phyloP scores from a whole-genome alignment of 306 rosid genomes.

The Lithocarpus polystachyus region DNA sequence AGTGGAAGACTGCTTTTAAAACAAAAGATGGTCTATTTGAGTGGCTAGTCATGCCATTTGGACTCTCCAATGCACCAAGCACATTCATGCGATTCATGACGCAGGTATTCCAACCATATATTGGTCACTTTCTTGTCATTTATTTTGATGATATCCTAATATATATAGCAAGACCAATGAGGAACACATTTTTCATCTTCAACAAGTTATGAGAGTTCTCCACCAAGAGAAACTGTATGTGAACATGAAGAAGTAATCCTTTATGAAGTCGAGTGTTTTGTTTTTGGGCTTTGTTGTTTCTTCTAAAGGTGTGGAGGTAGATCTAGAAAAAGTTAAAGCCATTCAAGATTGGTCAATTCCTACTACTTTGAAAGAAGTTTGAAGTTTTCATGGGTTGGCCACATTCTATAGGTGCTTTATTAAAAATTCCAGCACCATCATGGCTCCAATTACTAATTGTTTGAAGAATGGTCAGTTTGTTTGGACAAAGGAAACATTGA shows the following conservation, averaged over 20 bases:
- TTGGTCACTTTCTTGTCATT: not conserved
- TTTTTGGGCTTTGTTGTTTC: no score
- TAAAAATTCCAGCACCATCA: not conserved
- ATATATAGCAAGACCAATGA: not conserved
- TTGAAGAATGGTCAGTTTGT: not conserved
- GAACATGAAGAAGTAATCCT: no score
- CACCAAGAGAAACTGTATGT: no score
- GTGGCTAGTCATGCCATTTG: slow-evolving; percentile 9
- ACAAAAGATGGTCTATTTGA: not conserved
- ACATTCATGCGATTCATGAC: not conserved
- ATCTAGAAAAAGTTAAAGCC: not conserved
- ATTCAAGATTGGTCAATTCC: not conserved
- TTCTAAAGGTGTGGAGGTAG: no score
- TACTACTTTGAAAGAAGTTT: not conserved
- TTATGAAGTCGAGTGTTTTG: no score
- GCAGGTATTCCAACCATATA: not conserved
- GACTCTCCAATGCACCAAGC: not conserved
- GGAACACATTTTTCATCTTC: not conserved
- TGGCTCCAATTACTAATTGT: not conserved
- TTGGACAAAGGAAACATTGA: not conserved
- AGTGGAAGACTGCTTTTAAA: not conserved
- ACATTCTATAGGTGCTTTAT: slow-evolving; percentile 3
- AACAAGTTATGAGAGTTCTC: not conserved
- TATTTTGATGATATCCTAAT: slow-evolving; percentile 5
- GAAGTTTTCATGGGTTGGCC: slow-evolving; percentile 9